Conservation (phyloP, 768 basidiomycete genomes). For the Lactarius akahatsu region DNA sequence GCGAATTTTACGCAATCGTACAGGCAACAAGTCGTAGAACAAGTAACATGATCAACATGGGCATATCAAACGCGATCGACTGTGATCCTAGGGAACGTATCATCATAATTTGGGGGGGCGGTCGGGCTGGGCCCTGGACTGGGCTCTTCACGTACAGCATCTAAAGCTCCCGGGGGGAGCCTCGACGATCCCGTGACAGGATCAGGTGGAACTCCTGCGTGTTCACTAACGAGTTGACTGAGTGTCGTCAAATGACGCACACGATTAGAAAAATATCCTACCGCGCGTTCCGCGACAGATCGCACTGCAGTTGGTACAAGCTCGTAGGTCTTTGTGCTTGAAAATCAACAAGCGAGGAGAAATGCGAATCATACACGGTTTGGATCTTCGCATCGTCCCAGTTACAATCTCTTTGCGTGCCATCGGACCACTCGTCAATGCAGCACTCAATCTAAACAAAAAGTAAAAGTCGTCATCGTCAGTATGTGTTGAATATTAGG, state of each 20-base stretch:
- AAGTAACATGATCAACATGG: background rate
- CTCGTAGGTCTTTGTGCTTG: background rate
- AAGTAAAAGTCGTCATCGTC: background rate
- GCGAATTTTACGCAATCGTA: too few relatives aligned
- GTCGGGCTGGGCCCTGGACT: background rate
- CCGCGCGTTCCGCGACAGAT: constrained; percentile 8
- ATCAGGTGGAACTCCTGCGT: constrained; percentile 4
- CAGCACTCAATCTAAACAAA: background rate
- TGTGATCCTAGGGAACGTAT: background rate
- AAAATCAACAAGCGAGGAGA: background rate
- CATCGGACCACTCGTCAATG: constrained; percentile 4
- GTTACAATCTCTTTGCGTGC: background rate
- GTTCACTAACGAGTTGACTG: background rate
- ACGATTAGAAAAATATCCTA: background rate
- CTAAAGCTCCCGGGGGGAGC: background rate
- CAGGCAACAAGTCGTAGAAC: too few relatives aligned
- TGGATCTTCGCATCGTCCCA: constrained; percentile 1
- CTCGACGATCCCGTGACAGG: background rate
- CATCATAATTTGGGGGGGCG: background rate
- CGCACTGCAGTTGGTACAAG: constrained; percentile 8
- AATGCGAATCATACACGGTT: constrained; percentile 7
- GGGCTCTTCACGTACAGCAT: background rate
- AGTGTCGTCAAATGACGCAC: background rate
- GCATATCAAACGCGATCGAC: background rate
- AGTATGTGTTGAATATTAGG: too few relatives aligned